phyloP scores from a whole-genome alignment of 352 stramenopile species.

The Phytophthora sojae region DNA sequence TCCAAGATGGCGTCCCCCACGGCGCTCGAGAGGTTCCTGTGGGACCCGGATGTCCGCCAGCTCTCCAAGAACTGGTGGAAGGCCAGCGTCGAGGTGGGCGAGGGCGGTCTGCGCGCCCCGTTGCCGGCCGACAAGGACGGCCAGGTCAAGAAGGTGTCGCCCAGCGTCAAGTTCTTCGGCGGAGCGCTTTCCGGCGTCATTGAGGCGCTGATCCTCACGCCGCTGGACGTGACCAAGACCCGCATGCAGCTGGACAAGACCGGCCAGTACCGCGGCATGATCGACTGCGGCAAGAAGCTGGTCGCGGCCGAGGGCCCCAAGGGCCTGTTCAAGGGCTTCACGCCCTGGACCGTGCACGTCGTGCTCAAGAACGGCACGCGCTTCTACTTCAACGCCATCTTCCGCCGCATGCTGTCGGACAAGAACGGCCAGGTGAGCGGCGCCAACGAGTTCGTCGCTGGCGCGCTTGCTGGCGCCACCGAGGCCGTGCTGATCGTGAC shows the following conservation, averaged over 20 bases:
- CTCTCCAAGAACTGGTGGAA: conserved; percentile 91
- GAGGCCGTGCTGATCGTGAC: conserved; percentile 98
- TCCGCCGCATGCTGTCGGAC: conserved; percentile 77
- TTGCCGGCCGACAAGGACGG: conserved; percentile 56
- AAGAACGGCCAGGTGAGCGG: conserved; percentile 85
- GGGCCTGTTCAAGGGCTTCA: conserved; percentile 90
- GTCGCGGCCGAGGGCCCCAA: conserved; percentile 76
- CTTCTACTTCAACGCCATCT: conserved; percentile 92
- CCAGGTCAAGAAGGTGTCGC: conserved; percentile 70
- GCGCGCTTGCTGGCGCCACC: conserved; percentile 93
- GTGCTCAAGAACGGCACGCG: conserved; percentile 92
- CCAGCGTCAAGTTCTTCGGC: conserved; percentile 80
- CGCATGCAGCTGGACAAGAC: conserved; percentile 90
- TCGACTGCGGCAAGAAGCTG: conserved; percentile 88
- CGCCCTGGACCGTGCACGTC: conserved; percentile 89
- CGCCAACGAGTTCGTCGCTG: conserved; percentile 88
- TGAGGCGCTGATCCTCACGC: conserved; percentile 86
- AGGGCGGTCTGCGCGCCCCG: conserved; percentile 72
- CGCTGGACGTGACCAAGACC: conserved; percentile 91
- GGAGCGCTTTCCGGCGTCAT: conserved; percentile 88
- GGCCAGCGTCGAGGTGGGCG: conserved; percentile 82
- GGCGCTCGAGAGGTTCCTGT: conserved; percentile 80
- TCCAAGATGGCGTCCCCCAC: conserved; percentile 76
- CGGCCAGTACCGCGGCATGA: conserved; percentile 87
- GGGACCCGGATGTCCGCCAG: conserved; percentile 84